Base-by-base conservation (phyloP, 2,329 filamentous ascomycete genomes). In the Coniella lustricola region DNA sequence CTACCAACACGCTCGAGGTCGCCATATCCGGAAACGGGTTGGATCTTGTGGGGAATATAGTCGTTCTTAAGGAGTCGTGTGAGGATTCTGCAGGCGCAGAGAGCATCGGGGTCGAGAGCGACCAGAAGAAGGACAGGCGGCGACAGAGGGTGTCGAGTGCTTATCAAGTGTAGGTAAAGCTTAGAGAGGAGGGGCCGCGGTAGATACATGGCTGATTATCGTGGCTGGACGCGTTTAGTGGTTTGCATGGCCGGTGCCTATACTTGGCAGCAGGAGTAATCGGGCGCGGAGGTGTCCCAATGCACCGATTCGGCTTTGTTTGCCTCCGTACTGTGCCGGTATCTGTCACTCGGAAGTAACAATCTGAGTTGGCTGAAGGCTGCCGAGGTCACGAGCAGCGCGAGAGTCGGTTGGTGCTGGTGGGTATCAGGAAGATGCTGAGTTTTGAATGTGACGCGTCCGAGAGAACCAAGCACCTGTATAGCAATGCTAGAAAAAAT, bases 41-140 rank as follows among this genome's bases (percentile, higher is more conserved):
- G 88, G 61, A 97, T 95, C 69, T 96, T 97, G 72, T 97, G 91
- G 13, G 86, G 87, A 58, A 98, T 95, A 64, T 95, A 97, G 73
- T 98, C 93, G 74, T 91, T 86, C 69, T 95, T 96, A 52, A 98
- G 76, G n/a, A 98, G 77, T 44, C 85, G 79, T 3, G 91, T 95
- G 41, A 98, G 81, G 53, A 98, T 96, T 53, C 90, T 89, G 65
- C 90, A 95, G 54, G 90, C 93, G 68, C 91, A 97, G 54, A 98
- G 81, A 55, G 93, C 87, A 70, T 98, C 93, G 48, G 93, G 90
- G 62, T 96, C 91, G 63, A 97, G 86, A 32, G 91, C 87, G 55
- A 90, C 90, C 49, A 98, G 85, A 55, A 98, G 81, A 21, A 97
- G 77, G 46, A 97, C 89, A 0, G 90, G 90, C 34, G 91, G 87